Base-by-base conservation (phyloP, 2,329 filamentous ascomycete species). In the Fusarium solani-melongenae region DNA sequence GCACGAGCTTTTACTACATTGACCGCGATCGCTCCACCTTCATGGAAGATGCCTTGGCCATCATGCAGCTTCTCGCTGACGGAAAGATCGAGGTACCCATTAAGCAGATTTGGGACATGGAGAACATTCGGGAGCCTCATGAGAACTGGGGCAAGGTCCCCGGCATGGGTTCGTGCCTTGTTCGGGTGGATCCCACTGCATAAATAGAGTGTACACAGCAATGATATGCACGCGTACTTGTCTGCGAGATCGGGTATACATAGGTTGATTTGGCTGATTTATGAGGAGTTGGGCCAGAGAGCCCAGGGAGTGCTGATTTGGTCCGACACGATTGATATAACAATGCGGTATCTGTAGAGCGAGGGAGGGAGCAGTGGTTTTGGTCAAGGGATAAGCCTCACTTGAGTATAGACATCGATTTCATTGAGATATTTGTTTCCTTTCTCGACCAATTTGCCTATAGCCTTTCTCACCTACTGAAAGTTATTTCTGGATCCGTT, bases 101-200 rank as follows among this genome's bases (percentile, higher is more conserved):
- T 20, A 84, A 83, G 78, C 79, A 78, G 36, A 72, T 82, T 3
- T 86, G 83, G 84, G 79, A 82, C 14, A 72, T 86, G 71, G 83
- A 85, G 38, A 79, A 84, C 15, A 79, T 85, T 17, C 74, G 78
- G 64, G 79, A 80, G 56, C 80, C 84, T 17, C 84, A 85, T 65
- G 75, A 77, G 44, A 75, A 75, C 59, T 85, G 83, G 83, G 62
- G 79, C 1, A 80, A 74, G 49, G 74, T 79, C 5, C 64, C 65
- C 6, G 83, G 83, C 2, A 78, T 84, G 53, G 84, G 83, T 1
- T 83, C 80, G 7, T 70, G 80, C 22, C 62, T 84, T 41, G 79
- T 85, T 22, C 78, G 81, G 15, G 73, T 77, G 6, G 53, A 71
- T 20, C 65, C 72, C 3, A 70, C 20, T 38, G 53, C 39, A 17